Evolutionary conservation across 805 yeast genomes (phyloP).

Genomic region (Nadsonia fulvescens): DNA sequence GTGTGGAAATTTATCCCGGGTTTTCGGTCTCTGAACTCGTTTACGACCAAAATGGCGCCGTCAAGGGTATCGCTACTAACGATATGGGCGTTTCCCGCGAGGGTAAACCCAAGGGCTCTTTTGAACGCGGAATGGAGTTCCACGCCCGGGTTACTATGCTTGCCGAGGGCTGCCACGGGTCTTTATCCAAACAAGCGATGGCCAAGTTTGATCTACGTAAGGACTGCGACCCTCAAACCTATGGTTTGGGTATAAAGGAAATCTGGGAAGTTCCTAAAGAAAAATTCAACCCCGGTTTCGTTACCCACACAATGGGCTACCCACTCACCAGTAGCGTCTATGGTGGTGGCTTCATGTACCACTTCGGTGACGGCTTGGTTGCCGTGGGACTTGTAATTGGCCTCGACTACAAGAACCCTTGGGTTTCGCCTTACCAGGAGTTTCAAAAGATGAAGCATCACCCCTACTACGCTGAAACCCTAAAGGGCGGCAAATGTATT

Average conservation of each 20-base stretch:
- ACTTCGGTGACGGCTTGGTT: constrained; percentile 84
- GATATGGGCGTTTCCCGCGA: constrained; percentile 71
- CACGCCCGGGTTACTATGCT: constrained; percentile 76
- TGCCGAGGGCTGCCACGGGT: constrained; percentile 98
- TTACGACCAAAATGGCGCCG: constrained; percentile 37
- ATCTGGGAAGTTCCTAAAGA: constrained; percentile 88
- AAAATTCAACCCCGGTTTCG: constrained; percentile 63
- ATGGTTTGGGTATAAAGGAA: constrained; percentile 91
- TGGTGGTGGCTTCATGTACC: constrained; percentile 96
- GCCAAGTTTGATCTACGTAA: constrained; percentile 49
- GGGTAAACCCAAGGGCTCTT: constrained; percentile 65
- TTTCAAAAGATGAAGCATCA: constrained; percentile 89
- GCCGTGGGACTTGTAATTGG: constrained; percentile 91
- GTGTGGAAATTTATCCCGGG: constrained; percentile 86
- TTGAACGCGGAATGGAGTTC: constrained; percentile 95
- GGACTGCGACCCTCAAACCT: constrained; percentile 58
- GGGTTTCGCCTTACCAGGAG: constrained; percentile 88
- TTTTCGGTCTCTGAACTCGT: constrained; percentile 70
- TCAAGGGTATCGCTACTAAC: constrained; percentile 83
- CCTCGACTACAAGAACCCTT: constrained; percentile 86
- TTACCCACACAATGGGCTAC: constrained; percentile 77
- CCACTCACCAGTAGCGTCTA: constrained; percentile 61
- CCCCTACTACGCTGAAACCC: constrained; percentile 56
- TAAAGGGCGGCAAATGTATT: constrained; percentile 81
- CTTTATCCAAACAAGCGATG: constrained; percentile 64